phyloP scores from a whole-genome alignment of 2,329 filamentous ascomycete genomes.

The Emydomyces testavorans region DNA sequence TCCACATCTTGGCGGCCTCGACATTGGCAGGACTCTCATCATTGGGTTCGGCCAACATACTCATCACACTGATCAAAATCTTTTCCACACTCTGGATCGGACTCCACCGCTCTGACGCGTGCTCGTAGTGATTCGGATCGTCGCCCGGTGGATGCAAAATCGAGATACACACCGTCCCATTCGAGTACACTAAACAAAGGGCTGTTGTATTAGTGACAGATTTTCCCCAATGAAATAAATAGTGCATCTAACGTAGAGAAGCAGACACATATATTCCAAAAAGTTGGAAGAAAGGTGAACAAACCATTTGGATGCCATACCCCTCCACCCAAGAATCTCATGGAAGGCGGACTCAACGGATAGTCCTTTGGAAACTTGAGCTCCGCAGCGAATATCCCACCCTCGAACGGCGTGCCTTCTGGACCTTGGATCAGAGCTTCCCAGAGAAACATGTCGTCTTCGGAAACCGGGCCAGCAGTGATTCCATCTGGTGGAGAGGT shows the following conservation, averaged over 20 bases:
- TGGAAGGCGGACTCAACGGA: conserved; percentile 86
- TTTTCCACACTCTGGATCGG: conserved; percentile 93
- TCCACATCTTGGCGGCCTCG: conserved; percentile 78
- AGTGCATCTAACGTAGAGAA: neutral
- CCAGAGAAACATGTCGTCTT: conserved; percentile 94
- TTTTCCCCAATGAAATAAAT: neutral
- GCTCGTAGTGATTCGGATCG: conserved; percentile 88
- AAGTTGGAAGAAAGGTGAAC: neutral
- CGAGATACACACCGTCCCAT: conserved; percentile 85
- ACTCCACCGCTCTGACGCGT: conserved; percentile 79
- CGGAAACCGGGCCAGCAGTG: conserved; percentile 79
- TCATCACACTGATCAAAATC: conserved; percentile 84
- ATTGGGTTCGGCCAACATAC: conserved; percentile 83
- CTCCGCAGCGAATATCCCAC: conserved; percentile 88
- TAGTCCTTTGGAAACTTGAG: conserved; percentile 94
- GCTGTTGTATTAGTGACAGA: neutral
- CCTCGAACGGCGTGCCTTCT: conserved; percentile 90
- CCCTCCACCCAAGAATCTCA: conserved; percentile 79
- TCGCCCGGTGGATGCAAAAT: conserved; percentile 93
- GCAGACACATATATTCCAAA: neutral
- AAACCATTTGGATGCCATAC: conserved; percentile 94
- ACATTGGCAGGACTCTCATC: conserved; percentile 93
- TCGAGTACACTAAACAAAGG: conserved; percentile 55
- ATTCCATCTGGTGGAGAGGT: conserved; percentile 96
- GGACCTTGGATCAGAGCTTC: conserved; percentile 93